Evolutionary conservation across 352 stramenopile species (phyloP).

Genomic region (Globisporangium orthogonon): DNA sequence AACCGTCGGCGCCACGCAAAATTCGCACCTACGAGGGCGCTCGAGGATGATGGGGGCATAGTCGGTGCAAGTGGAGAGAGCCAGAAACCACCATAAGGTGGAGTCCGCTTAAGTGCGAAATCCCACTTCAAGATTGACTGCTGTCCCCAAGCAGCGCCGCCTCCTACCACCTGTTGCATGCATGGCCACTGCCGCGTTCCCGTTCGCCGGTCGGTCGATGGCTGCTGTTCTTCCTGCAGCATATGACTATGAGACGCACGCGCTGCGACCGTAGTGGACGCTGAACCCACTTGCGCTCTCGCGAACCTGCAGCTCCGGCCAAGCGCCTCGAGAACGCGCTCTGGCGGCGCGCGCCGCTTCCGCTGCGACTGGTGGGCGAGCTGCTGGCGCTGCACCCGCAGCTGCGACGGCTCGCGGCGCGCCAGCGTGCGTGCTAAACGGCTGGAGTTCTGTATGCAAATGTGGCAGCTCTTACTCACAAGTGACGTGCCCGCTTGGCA

Average conservation of each 20-base stretch:
- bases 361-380: background rate
- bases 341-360: background rate
- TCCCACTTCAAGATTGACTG: background rate
- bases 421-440: background rate
- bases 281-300: no score
- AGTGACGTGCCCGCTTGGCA: background rate
- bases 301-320: background rate
- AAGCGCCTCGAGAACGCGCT: slow-evolving; percentile 3
- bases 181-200: slow-evolving; percentile 1
- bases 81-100: background rate
- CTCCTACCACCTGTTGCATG: background rate
- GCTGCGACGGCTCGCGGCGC: background rate
- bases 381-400: background rate
- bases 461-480: background rate
- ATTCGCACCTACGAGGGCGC: background rate
- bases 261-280: background rate
- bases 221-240: background rate
- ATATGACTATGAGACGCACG: background rate
- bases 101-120: background rate
- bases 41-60: background rate
- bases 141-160: background rate
- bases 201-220: slow-evolving; percentile 2
- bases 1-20: background rate
- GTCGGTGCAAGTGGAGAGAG: background rate
- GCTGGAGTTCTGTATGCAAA: no score